Evolutionary conservation across 345 rosid genomes (phyloP).

Genomic region (Populus simonii): DNA sequence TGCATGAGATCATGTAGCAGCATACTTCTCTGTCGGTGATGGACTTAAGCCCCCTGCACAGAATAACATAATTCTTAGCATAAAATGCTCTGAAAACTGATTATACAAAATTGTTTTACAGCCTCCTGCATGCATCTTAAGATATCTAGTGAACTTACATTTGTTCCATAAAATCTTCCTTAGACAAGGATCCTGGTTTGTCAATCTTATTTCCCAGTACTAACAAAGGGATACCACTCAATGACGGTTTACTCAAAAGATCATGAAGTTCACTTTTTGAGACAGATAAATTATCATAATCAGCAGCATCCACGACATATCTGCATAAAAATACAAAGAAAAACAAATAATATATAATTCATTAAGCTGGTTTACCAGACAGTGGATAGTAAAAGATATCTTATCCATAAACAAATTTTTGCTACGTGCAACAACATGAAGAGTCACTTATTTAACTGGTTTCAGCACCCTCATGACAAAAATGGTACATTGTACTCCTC

Average conservation of each 20-base stretch:
- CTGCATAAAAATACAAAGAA: constrained; percentile 25
- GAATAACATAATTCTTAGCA: not conserved
- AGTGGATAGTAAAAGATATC: too few species aligned
- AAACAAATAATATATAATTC: not conserved
- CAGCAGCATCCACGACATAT: constrained; percentile 72
- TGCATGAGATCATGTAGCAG: constrained; percentile 73
- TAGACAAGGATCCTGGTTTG: constrained; percentile 60
- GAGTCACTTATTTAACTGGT: not conserved
- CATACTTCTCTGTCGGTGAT: constrained; percentile 61
- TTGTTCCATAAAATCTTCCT: constrained; percentile 48
- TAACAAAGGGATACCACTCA: constrained; percentile 60
- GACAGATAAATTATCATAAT: constrained; percentile 54
- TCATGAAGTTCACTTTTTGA: constrained; percentile 72
- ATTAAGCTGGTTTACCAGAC: not conserved
- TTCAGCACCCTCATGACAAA: not conserved
- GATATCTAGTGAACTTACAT: constrained; percentile 39
- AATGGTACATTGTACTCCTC: not conserved
- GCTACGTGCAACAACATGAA: not conserved
- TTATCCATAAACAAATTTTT: not conserved
- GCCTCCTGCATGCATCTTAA: not conserved
- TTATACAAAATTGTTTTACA: not conserved
- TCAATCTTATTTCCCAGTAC: constrained; percentile 76
- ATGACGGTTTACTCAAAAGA: constrained; percentile 59
- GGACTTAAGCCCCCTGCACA: constrained; percentile 55
- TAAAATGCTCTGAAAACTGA: not conserved